These are phyloP conservation scores for Luffa aegyptiaca DNA, from an alignment of 306 rosid species.

Conservation along the genomic window DNA sequence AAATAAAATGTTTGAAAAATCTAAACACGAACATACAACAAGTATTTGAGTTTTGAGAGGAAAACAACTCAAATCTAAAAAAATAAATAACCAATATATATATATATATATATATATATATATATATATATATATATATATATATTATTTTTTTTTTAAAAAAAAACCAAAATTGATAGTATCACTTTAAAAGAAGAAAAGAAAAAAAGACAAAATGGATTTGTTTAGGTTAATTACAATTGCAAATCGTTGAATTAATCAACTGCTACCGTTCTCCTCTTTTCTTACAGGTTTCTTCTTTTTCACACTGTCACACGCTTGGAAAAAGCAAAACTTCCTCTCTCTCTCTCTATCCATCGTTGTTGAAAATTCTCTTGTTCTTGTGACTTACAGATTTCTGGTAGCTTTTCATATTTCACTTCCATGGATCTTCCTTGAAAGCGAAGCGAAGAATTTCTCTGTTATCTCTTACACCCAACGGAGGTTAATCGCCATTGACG, in stretches of 20 bases:
- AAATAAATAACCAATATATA: too few species aligned
- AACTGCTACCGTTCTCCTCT: not conserved
- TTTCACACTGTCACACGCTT: not conserved
- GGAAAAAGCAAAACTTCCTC: not conserved
- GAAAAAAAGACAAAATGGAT: not conserved
- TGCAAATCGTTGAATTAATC: not conserved
- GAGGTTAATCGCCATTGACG: not conserved
- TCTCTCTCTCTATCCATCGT: not conserved
- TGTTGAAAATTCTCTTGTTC: not conserved
- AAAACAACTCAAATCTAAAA: too few species aligned
- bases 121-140: too few species aligned
- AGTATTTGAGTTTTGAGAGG: too few species aligned
- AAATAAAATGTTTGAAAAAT: too few species aligned
- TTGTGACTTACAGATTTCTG: not conserved
- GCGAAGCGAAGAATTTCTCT: slow-evolving; percentile 7
- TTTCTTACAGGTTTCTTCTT: not conserved
- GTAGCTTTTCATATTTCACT: not conserved
- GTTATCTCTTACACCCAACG: not conserved
- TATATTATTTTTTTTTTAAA: too few species aligned
- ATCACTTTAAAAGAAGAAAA: too few species aligned
- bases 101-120: too few species aligned
- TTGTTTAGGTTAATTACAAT: not conserved
- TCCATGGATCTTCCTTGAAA: slow-evolving; percentile 2
- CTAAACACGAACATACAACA: too few species aligned
- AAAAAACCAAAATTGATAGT: too few species aligned